Conservation (phyloP, 2,329 filamentous ascomycete genomes). For the Chlorencoelia australis region DNA sequence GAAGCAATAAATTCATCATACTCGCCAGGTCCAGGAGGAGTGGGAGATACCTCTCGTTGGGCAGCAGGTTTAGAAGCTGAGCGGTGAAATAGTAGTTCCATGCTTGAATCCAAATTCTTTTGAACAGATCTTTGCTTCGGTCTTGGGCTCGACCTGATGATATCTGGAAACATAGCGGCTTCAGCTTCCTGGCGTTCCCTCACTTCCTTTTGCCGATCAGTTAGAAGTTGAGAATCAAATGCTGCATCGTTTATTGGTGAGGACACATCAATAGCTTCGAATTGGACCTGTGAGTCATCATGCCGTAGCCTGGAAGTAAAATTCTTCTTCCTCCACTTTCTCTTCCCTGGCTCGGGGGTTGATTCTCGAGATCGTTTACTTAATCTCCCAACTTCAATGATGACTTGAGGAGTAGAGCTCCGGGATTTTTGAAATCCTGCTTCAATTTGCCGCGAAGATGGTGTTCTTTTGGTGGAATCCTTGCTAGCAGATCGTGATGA, state of each 20-base stretch:
- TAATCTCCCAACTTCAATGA: conserved; percentile 11
- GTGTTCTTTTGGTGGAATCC: neutral
- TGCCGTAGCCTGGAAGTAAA: conserved; percentile 53
- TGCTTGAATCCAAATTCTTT: conserved; percentile 20
- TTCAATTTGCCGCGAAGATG: neutral
- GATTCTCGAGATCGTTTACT: conserved; percentile 18
- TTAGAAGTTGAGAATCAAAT: conserved; percentile 62
- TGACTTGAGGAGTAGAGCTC: conserved; percentile 18
- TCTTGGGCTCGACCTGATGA: conserved; percentile 48
- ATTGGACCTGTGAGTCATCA: conserved; percentile 74
- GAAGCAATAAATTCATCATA: conserved; percentile 35
- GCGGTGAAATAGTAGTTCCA: conserved; percentile 14
- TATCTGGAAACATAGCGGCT: conserved; percentile 55
- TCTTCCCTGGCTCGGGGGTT: conserved; percentile 27
- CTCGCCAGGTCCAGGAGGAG: conserved; percentile 14
- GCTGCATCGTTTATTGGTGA: conserved; percentile 39
- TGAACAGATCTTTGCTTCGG: conserved; percentile 9
- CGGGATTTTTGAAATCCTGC: too few relatives aligned
- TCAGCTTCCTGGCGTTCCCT: conserved; percentile 58
- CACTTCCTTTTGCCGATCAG: conserved; percentile 70
- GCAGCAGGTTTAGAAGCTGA: conserved; percentile 15
- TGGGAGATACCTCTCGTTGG: conserved; percentile 20
- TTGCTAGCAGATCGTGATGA: conserved; percentile 5
- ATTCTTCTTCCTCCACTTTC: conserved; percentile 27
- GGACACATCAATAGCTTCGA: conserved; percentile 59